Evolutionary conservation across 139 green algal genomes (phyloP).

Genomic region (Chlorella ohadii): DNA sequence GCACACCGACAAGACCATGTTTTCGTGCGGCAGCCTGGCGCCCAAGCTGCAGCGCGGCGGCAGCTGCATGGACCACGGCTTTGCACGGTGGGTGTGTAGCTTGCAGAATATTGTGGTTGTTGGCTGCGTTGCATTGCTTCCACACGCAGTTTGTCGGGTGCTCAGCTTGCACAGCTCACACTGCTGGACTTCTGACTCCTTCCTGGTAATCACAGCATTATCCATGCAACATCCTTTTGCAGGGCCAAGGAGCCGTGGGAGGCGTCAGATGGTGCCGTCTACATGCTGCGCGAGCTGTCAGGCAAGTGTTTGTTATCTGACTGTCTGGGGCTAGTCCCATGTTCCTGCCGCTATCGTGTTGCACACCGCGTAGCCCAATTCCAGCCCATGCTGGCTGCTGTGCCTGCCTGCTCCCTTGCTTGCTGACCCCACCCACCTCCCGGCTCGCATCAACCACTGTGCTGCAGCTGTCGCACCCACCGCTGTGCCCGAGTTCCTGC

Average conservation of each 20-base stretch:
- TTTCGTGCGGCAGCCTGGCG: slow-evolving; percentile 74
- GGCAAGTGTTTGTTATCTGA: neutral
- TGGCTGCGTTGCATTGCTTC: no score
- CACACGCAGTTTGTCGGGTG: no score
- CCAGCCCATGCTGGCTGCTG: no score
- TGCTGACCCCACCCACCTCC: no score
- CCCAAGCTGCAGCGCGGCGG: slow-evolving; percentile 67
- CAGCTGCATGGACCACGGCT: slow-evolving; percentile 88
- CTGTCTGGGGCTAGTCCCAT: no score
- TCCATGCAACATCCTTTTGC: neutral
- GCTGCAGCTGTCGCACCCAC: slow-evolving; percentile 43
- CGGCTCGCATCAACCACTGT: no score
- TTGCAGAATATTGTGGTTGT: neutral
- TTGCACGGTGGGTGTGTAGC: slow-evolving; percentile 8
- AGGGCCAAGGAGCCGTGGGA: slow-evolving; percentile 90
- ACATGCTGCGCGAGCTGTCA: slow-evolving; percentile 81
- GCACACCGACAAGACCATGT: slow-evolving; percentile 81
- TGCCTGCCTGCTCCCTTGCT: no score
- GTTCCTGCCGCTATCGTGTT: no score
- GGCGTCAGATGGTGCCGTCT: slow-evolving; percentile 86
- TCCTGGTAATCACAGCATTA: no score
- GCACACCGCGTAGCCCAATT: no score
- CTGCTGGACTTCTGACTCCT: no score
- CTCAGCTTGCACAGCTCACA: no score
- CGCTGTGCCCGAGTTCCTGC: slow-evolving; percentile 63